Percentiles rank a stretch among this genome's conserved stretches.
Evolutionary conservation across 202 grass and related monocot species (phyloP).

Genomic region (Tripidium arundinaceum): DNA sequence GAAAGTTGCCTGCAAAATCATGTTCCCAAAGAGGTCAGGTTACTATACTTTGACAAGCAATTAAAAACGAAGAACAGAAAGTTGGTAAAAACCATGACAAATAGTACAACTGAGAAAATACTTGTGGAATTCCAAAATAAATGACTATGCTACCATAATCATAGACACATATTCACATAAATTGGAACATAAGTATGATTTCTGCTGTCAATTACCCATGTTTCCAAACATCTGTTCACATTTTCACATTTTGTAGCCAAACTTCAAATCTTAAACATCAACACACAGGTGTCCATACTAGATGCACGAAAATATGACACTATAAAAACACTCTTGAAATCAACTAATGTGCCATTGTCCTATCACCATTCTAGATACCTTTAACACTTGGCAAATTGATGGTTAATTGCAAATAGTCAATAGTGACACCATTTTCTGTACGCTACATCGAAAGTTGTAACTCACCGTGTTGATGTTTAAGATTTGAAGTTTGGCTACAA

Average conservation of each 20-base stretch:
- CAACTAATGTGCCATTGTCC: background rate
- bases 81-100: background rate
- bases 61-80: background rate
- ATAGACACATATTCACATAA: background rate
- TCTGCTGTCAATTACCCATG: background rate
- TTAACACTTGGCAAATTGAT: background rate
- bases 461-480: constrained; percentile 68
- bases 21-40: constrained; percentile 28
- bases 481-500: background rate
- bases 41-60: background rate
- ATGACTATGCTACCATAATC: background rate
- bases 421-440: background rate
- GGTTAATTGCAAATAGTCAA: constrained; percentile 21
- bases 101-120: background rate
- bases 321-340: background rate
- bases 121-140: background rate
- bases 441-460: constrained; percentile 18
- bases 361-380: constrained; percentile 1
- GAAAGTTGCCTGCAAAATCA: constrained; percentile 87
- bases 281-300: background rate
- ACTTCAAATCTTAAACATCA: background rate
- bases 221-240: background rate
- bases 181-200: background rate
- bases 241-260: background rate
- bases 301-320: background rate